phyloP scores from a whole-genome alignment of 768 basidiomycete species.

The Coprinopsis cinerea region DNA sequence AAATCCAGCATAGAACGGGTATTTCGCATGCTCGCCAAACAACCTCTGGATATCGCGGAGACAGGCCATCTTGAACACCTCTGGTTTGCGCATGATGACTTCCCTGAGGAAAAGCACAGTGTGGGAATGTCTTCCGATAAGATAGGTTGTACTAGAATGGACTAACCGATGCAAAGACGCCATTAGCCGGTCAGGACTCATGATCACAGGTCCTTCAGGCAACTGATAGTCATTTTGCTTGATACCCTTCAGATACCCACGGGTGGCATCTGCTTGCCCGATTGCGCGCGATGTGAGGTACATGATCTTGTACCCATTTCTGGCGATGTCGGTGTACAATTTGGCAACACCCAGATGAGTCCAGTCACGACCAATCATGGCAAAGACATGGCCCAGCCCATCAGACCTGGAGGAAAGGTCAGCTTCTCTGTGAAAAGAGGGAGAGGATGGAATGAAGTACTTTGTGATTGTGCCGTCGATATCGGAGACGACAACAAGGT shows the following conservation, averaged over 20 bases:
- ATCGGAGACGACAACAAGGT: constrained; percentile 89
- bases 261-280: constrained; percentile 94
- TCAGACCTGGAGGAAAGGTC: constrained; percentile 60
- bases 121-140: background rate
- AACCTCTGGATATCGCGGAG: constrained; percentile 89
- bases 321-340: constrained; percentile 89
- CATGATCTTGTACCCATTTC: constrained; percentile 97
- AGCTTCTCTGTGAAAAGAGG: background rate
- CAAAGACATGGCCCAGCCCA: constrained; percentile 93
- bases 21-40: constrained; percentile 66
- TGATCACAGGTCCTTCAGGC: constrained; percentile 97
- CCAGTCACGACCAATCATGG: constrained; percentile 98
- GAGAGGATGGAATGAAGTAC: constrained; percentile 31
- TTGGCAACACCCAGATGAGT: constrained; percentile 97
- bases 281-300: constrained; percentile 97
- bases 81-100: constrained; percentile 98
- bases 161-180: constrained; percentile 86
- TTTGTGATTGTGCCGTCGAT: constrained; percentile 99
- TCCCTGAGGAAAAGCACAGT: constrained; percentile 47
- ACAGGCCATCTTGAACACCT: constrained; percentile 99
- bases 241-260: constrained; percentile 91
- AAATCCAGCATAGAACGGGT: constrained; percentile 95
- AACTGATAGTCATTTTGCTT: constrained; percentile 93
- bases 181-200: constrained; percentile 96
- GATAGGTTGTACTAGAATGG: background rate